A percentile compares a stretch with the other conserved stretches of the same genome.
Evolutionary conservation across 257 asterid species (phyloP).

Genomic region (Lantana camara): DNA sequence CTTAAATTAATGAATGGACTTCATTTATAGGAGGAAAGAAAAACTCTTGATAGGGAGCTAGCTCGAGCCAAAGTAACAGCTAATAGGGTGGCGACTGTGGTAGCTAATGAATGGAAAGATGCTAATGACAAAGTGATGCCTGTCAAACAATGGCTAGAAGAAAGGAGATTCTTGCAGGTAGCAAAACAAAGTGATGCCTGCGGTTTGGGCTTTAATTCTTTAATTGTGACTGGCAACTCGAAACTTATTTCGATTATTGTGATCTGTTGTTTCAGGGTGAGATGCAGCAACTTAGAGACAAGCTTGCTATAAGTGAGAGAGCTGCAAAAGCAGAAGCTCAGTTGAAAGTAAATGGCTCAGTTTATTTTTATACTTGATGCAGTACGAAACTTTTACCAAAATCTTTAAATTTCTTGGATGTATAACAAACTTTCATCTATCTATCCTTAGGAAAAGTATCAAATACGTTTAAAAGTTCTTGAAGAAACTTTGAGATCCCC

Average conservation of each 20-base stretch:
- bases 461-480: slow-evolving; percentile 71
- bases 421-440: slow-evolving; percentile 13
- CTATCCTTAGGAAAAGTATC: slow-evolving; percentile 83
- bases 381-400: background rate
- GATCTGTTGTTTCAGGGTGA: slow-evolving; percentile 65
- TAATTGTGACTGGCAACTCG: no score
- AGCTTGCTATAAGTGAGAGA: slow-evolving; percentile 86
- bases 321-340: slow-evolving; percentile 90
- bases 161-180: slow-evolving; percentile 93
- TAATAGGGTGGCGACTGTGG: slow-evolving; percentile 97
- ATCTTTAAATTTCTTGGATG: slow-evolving; percentile 6
- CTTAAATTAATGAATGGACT: slow-evolving; percentile 26
- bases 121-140: slow-evolving; percentile 99
- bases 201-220: background rate
- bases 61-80: slow-evolving; percentile 99
- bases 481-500: slow-evolving; percentile 91
- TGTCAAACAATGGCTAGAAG: slow-evolving; percentile 97
- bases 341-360: slow-evolving; percentile 62
- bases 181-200: background rate
- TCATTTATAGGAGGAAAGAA: slow-evolving; percentile 76
- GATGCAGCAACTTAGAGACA: slow-evolving; percentile 95
- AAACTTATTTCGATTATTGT: background rate
- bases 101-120: slow-evolving; percentile 99
- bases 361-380: background rate
- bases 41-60: slow-evolving; percentile 95